Conservation (phyloP, 495 filamentous ascomycete species). For the Penicillium malachiteum region DNA sequence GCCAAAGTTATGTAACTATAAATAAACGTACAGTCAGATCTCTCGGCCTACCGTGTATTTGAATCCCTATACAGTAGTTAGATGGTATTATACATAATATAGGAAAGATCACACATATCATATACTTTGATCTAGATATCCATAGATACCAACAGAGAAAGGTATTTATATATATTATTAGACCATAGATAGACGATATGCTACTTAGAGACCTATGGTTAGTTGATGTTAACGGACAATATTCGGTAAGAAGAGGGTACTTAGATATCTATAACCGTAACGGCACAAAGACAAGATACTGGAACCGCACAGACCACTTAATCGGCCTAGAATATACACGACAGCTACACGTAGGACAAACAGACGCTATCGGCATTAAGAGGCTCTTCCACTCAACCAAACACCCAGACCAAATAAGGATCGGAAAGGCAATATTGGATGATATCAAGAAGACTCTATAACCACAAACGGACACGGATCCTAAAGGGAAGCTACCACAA, state of each 20-base stretch:
- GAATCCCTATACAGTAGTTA: too few relatives aligned
- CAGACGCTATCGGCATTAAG: not conserved
- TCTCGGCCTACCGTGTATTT: too few relatives aligned
- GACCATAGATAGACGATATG: constrained; percentile 1
- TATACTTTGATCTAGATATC: constrained; percentile 2
- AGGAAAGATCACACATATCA: not conserved
- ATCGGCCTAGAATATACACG: not conserved
- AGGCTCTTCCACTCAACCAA: not conserved
- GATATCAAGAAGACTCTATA: not conserved
- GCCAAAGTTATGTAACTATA: too few relatives aligned
- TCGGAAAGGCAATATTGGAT: not conserved
- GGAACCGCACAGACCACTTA: not conserved
- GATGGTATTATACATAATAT: too few relatives aligned
- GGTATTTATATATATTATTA: constrained; percentile 5
- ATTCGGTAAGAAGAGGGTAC: too few relatives aligned
- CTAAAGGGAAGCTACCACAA: too few relatives aligned
- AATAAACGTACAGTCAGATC: not conserved
- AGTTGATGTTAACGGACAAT: not conserved
- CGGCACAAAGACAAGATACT: too few relatives aligned
- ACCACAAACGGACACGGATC: too few relatives aligned
- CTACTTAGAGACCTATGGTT: constrained; percentile 5
- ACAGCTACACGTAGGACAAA: not conserved
- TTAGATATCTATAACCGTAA: too few relatives aligned
- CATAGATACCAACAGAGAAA: not conserved
- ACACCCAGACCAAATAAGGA: not conserved